Conservation (phyloP, 768 basidiomycete genomes). For the Russula lepida region DNA sequence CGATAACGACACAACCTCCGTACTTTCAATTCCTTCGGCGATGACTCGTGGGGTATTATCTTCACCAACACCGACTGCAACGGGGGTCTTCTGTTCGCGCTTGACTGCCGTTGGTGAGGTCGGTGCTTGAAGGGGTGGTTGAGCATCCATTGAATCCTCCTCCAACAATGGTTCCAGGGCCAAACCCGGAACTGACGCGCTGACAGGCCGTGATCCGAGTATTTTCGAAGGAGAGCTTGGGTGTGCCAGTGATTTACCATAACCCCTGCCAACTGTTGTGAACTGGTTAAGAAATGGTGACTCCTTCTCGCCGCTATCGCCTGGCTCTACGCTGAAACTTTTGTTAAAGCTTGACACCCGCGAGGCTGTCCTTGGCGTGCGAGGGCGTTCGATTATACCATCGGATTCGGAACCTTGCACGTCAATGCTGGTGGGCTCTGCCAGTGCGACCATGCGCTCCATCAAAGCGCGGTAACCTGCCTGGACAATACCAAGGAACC, state of each 20-base stretch:
- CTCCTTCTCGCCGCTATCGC: slow-evolving; percentile 1
- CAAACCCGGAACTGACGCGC: background rate
- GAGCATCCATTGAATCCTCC: background rate
- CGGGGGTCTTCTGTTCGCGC: background rate
- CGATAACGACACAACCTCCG: background rate
- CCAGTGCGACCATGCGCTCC: background rate
- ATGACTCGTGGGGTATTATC: background rate
- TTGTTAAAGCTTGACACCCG: slow-evolving; percentile 16
- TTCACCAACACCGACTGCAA: background rate
- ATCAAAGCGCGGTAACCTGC: slow-evolving; percentile 50
- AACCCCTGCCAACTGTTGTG: slow-evolving; percentile 7
- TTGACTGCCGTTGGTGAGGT: slow-evolving; percentile 9
- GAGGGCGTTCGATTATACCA: slow-evolving; percentile 4
- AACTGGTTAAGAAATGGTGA: slow-evolving; percentile 12
- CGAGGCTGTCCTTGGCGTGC: slow-evolving; percentile 10
- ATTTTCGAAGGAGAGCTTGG: slow-evolving; percentile 7
- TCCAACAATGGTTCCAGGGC: background rate
- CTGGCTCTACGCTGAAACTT: slow-evolving; percentile 6
- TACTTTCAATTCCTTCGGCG: background rate
- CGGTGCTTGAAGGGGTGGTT: background rate
- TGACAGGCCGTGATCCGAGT: background rate
- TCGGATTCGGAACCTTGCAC: slow-evolving; percentile 13
- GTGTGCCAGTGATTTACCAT: slow-evolving; percentile 1
- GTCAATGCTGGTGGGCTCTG: slow-evolving; percentile 12
- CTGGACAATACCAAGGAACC: slow-evolving; percentile 56